A percentile compares a stretch with the other conserved stretches of the same genome.
Evolutionary conservation across 768 basidiomycete genomes (phyloP).

Genomic region (Psilocybe subaeruginosa): DNA sequence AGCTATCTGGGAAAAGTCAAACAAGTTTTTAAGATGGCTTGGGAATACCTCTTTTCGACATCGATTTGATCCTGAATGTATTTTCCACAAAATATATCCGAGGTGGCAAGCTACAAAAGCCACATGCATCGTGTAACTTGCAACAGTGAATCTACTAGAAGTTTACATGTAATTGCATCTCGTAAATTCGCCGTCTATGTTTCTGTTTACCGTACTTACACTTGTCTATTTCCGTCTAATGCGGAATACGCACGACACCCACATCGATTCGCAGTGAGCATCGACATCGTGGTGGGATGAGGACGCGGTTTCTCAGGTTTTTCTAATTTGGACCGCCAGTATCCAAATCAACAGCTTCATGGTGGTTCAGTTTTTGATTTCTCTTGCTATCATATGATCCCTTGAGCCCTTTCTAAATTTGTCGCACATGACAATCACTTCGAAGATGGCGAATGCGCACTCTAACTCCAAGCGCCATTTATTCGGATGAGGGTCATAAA

Average conservation of each 20-base stretch:
- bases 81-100: neutral
- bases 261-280: neutral
- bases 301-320: neutral
- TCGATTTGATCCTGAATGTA: neutral
- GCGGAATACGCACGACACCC: neutral
- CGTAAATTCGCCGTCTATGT: neutral
- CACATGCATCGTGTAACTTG: neutral
- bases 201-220: too few species aligned
- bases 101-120: too few species aligned
- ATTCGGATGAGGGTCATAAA: neutral
- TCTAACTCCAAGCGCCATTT: neutral
- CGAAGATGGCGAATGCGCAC: neutral
- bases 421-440: too few species aligned
- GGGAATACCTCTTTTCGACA: neutral
- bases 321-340: too few species aligned
- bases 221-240: neutral
- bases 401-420: neutral
- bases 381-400: neutral
- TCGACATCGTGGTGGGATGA: neutral
- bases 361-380: too few species aligned
- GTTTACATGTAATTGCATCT: neutral
- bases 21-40: neutral
- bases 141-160: neutral
- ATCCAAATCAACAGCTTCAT: too few species aligned
- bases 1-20: neutral